phyloP scores from a whole-genome alignment of 2,329 filamentous ascomycete species.

The Fusarium sp. region DNA sequence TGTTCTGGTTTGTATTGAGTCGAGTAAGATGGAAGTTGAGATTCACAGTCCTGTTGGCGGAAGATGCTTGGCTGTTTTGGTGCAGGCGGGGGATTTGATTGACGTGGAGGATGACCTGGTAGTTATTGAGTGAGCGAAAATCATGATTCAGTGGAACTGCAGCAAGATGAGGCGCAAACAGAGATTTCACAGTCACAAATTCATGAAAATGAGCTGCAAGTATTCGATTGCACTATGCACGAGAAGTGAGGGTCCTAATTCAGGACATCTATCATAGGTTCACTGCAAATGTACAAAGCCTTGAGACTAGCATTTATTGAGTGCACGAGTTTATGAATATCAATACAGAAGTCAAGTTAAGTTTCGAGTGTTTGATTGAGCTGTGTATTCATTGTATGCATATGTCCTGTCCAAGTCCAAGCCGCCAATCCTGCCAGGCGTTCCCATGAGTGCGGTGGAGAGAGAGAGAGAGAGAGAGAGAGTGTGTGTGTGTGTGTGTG shows the following conservation, averaged over 20 bases:
- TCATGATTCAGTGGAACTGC: too few species aligned
- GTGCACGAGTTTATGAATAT: neutral
- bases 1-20: slow-evolving; percentile 47
- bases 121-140: slow-evolving; percentile 27
- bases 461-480: neutral
- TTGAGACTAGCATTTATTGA: neutral
- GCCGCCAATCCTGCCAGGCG: neutral
- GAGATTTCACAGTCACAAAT: neutral
- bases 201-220: neutral
- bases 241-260: neutral
- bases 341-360: neutral
- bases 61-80: slow-evolving; percentile 39
- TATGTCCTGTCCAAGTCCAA: neutral
- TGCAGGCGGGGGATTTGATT: slow-evolving; percentile 43
- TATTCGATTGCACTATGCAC: neutral
- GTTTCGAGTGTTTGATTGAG: neutral
- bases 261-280: accelerated
- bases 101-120: slow-evolving; percentile 43
- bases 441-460: neutral
- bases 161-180: too few species aligned
- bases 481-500: neutral
- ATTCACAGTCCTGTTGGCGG: slow-evolving; percentile 45
- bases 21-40: slow-evolving; percentile 52
- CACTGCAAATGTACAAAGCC: neutral
- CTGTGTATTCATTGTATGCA: neutral